Evolutionary conservation across 2,329 filamentous ascomycete species (phyloP), one percentile per base, ranked within the genome.

Genomic region (Penicillium sp.): DNA sequence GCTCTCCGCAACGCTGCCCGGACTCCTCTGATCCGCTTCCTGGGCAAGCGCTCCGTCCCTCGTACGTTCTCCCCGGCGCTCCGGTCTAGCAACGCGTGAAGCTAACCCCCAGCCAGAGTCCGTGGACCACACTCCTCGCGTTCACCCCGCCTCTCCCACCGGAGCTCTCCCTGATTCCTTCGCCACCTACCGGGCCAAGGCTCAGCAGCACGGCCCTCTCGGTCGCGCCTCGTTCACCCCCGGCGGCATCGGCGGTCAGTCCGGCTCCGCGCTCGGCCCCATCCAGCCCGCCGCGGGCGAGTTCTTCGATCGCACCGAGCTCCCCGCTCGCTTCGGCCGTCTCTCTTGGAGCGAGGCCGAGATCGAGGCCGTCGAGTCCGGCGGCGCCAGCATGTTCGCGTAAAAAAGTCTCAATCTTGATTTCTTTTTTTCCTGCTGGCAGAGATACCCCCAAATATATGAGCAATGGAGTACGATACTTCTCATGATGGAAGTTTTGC

Each of bases 351-450:
- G 83, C 33, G 74, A 86, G 63, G 85, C 86, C 39, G 94, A 99
- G 82, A 99, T 99, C 54, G 94, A 97, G 73, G 92, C 91, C 20
- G 83, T 99, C 67, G 91, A 96, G 83, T 94, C 90, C 50, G 94
- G 92, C 49, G 94, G 94, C 51, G 94, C 92, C 30, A 87, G 82
- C 66, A 64, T 84, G 60, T 80, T 78, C 62, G 78, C 75, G 56
- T 83, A 72, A 69, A 63, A 33, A 38, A 38, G 35, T 20, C 5
- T 22, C 25, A 24, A 43, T 30, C 5, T 13, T 20, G 13, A 27
- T 30, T 10, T 35, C 25, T 31, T 18, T 35, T 42, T 31, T 46
- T 40, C 49, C 46, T 56, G 44, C 51, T 51, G 51, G 46, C 50
- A 50, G 51, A 56, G 46, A 56, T 53, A 38, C 35, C 35, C 48